A percentile compares a stretch with the other conserved stretches of the same genome.
These are phyloP conservation scores for Tolypocladium paradoxum DNA, from an alignment of 2,329 filamentous ascomycete genomes.

Conservation along the genomic window DNA sequence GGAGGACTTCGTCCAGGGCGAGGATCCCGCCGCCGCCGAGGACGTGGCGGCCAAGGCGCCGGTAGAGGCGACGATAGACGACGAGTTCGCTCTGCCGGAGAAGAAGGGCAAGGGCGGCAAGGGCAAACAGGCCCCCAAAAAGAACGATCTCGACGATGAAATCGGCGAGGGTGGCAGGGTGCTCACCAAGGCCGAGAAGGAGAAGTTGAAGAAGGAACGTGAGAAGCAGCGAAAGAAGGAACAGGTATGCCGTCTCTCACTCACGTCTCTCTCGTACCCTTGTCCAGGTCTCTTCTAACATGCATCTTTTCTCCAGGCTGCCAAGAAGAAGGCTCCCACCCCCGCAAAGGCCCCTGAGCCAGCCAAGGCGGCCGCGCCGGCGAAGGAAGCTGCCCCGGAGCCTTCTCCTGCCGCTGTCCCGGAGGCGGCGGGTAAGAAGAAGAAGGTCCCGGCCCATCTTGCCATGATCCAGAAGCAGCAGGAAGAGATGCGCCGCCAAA, in stretches of 20 bases:
- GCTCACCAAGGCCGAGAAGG: constrained; percentile 96
- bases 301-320: constrained; percentile 37
- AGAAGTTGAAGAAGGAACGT: constrained; percentile 93
- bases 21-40: constrained; percentile 32
- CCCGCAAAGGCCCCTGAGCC: constrained; percentile 18
- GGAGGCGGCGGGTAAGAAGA: constrained; percentile 59
- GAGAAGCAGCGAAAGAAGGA: constrained; percentile 99
- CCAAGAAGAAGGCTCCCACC: constrained; percentile 63
- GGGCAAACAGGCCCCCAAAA: constrained; percentile 30
- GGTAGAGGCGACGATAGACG: constrained; percentile 69
- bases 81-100: constrained; percentile 74
- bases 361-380: constrained; percentile 21
- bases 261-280: not conserved
- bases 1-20: constrained; percentile 59
- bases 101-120: constrained; percentile 58
- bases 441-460: constrained; percentile 74
- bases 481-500: constrained; percentile 56
- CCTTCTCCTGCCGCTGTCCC: constrained; percentile 22
- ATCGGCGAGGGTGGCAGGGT: constrained; percentile 53
- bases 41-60: constrained; percentile 55
- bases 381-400: constrained; percentile 40
- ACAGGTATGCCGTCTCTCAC: constrained; percentile 46
- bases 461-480: constrained; percentile 71
- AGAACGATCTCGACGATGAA: constrained; percentile 38
- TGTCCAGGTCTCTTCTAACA: constrained; percentile 4